Conservation (phyloP, 78 protist genomes). For the Planoprotostelium fungivorum region DNA sequence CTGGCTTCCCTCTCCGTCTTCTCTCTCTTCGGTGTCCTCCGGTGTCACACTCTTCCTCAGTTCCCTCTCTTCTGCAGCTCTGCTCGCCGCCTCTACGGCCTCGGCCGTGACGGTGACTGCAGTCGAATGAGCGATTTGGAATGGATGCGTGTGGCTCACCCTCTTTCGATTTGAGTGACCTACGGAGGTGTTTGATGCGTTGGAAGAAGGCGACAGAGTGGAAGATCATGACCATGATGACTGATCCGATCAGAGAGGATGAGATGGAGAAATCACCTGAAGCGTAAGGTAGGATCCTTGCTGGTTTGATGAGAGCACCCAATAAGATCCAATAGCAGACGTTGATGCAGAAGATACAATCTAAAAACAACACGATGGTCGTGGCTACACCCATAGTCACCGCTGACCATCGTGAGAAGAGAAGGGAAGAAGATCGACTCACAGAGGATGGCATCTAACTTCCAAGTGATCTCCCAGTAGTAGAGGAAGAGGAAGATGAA, state of each 20-base stretch:
- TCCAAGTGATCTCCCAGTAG: neutral
- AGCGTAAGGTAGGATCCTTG: neutral
- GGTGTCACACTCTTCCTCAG: no score
- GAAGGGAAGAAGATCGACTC: neutral
- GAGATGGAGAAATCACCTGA: neutral
- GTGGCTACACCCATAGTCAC: neutral
- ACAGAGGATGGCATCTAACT: neutral
- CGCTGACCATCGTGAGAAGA: neutral
- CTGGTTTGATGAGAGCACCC: neutral
- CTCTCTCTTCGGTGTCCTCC: neutral
- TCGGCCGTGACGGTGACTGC: no score
- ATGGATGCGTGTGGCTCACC: neutral
- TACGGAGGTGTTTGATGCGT: neutral
- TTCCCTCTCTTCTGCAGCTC: no score
- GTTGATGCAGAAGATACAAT: neutral
- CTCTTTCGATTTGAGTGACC: neutral
- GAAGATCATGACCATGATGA: neutral
- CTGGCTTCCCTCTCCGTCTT: neutral
- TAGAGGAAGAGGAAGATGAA: neutral
- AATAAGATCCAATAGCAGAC: neutral
- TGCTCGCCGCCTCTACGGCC: no score
- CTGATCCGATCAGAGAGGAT: neutral
- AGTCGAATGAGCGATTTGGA: no score
- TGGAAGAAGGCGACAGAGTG: neutral
- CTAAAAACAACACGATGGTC: neutral